Base-by-base conservation (phyloP, 2,329 filamentous ascomycete species). In the Pezicula carpinea region DNA sequence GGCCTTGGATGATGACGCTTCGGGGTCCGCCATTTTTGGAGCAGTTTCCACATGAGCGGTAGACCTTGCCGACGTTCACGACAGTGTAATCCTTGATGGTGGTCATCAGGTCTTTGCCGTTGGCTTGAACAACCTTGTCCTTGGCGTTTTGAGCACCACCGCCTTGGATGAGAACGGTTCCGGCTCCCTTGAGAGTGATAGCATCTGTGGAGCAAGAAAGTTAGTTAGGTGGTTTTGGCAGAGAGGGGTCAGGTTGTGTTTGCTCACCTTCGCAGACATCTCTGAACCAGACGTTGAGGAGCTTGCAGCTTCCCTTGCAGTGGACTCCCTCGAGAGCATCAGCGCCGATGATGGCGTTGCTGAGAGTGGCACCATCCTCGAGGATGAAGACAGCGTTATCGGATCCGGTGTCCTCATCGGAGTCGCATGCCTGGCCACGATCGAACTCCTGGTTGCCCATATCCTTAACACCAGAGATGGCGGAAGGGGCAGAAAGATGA, bases 291-390 rank as follows among this genome's bases (percentile, higher is more conserved):
- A 72, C 69, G 53, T 70, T 70, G 44, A 67, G 67, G 29, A 74
- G 58, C 6, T 67, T 72, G 59, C 73, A 76, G 13, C 68, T 61
- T 29, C 71, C 73, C 44, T 68, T 59, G 61, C 74, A 77, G 63
- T 78, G 73, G 26, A 77, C 69, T 44, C 69, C 74, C 60, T 75
- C 75, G 31, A 69, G 66, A 51, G 76, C 66, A 48, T 72, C 68
- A n/a, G 66, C 66, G 18, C 76, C 74, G 44, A 77, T 77, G 57
- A 78, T 76, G 58, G 73, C 74, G 55, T 77, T 77, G 53, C 68
- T 70, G 22, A 78, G 62, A 21, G 68, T 74, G 23, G 69, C 76
- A 23, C 75, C 75, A 43, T 69, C 64, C 59, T 71, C 66, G 44
- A 79, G 64, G 51, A 74, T 66, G 68, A 79, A 79, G 59, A 79